Evolutionary conservation across 345 rosid species (phyloP).

Genomic region (Populus euphratica): DNA sequence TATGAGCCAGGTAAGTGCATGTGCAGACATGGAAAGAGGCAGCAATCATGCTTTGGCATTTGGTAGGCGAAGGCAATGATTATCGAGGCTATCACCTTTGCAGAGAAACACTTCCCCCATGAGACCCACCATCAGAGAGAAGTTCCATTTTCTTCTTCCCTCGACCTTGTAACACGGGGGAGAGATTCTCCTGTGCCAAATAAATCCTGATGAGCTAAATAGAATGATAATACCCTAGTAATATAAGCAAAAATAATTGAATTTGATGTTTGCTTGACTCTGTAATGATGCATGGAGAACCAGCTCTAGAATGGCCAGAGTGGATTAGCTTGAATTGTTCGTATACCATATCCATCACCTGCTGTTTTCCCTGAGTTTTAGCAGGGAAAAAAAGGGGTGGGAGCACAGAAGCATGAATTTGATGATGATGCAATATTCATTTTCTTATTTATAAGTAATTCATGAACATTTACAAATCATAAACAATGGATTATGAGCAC

Average conservation of each 20-base stretch:
- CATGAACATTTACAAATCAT: no score
- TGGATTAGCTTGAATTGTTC: background rate
- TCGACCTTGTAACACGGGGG: conserved; percentile 28
- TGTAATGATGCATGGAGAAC: background rate
- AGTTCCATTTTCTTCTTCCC: conserved; percentile 21
- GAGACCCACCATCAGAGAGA: conserved; percentile 16
- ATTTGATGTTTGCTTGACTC: background rate
- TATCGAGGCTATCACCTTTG: conserved; percentile 8
- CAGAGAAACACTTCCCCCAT: background rate
- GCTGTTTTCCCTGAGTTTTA: no score
- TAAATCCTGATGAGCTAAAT: conserved; percentile 8
- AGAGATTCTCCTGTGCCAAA: conserved; percentile 27
- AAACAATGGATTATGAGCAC: no score
- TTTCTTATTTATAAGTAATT: background rate
- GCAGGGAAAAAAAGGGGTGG: no score
- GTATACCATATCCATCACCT: no score
- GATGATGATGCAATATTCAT: background rate
- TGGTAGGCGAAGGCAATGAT: conserved; percentile 30
- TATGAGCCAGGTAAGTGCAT: conserved; percentile 36
- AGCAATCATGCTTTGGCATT: conserved; percentile 16
- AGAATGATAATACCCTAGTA: background rate
- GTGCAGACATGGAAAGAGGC: conserved; percentile 22
- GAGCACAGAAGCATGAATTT: no score
- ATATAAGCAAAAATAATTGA: background rate
- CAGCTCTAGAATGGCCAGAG: background rate